Percentiles rank a stretch among this genome's conserved stretches.
Conservation (phyloP, 2,329 filamentous ascomycete genomes). For the Coleophoma eucalyptorum region DNA sequence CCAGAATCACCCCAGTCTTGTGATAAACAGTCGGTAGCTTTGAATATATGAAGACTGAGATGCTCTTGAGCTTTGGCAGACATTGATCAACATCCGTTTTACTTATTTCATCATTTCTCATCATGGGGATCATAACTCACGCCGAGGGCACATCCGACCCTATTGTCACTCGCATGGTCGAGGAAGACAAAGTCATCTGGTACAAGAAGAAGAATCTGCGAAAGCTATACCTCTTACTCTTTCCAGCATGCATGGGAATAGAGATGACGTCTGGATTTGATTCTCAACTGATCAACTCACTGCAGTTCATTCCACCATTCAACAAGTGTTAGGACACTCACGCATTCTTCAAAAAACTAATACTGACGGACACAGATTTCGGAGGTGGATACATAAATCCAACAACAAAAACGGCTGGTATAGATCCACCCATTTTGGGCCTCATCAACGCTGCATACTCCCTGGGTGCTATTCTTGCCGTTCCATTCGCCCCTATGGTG, state of each 20-base stretch:
- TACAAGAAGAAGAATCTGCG: constrained; percentile 33
- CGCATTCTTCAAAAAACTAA: background rate
- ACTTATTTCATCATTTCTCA: background rate
- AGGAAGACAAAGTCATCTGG: constrained; percentile 34
- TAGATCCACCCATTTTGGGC: background rate
- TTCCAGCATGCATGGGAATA: constrained; percentile 48
- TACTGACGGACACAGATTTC: constrained; percentile 8
- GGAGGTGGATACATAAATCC: constrained; percentile 5
- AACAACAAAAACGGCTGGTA: background rate
- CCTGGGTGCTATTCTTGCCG: constrained; percentile 48
- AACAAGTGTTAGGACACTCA: constrained; percentile 20
- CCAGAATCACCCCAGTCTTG: background rate
- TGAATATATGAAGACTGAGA: no score
- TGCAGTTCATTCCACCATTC: constrained; percentile 32
- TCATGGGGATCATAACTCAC: background rate
- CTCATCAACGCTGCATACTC: constrained; percentile 42
- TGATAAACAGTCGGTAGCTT: no score
- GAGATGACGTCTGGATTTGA: constrained; percentile 53
- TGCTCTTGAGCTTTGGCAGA: no score
- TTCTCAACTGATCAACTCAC: constrained; percentile 41
- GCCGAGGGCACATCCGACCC: constrained; percentile 27
- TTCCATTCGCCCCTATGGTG: constrained; percentile 49
- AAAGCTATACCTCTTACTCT: constrained; percentile 31
- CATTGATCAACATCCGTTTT: no score
- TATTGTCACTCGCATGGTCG: constrained; percentile 33